These are phyloP conservation scores for Solanum phureja DNA, from an alignment of 257 asterid species.

Conservation along the genomic window DNA sequence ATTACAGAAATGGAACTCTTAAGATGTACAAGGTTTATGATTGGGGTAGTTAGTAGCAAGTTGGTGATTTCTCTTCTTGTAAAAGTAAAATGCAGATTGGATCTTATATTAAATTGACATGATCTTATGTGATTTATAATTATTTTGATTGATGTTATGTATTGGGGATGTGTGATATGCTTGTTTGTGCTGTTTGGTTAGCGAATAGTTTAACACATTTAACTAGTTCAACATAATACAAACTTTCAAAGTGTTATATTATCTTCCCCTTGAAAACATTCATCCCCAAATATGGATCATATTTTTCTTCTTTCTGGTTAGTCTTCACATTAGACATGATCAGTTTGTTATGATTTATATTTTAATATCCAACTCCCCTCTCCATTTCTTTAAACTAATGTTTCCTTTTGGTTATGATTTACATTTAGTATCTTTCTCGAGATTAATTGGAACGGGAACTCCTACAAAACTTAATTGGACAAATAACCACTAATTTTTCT, in stretches of 20 bases:
- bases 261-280: no score
- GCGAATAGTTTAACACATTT: no score
- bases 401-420: neutral
- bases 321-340: neutral
- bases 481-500: no score
- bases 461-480: no score
- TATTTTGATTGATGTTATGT: neutral
- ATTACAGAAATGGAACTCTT: neutral
- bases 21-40: neutral
- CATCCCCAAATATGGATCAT: no score
- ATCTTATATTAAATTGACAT: no score
- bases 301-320: neutral
- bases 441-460: no score
- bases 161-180: neutral
- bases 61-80: neutral
- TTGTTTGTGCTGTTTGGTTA: neutral
- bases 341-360: neutral
- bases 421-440: neutral
- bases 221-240: neutral
- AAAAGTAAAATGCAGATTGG: neutral
- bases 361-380: neutral
- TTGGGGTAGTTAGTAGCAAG: neutral
- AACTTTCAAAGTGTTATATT: no score
- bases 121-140: neutral
- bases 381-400: neutral